Percentiles rank a stretch among this genome's conserved stretches.
Evolutionary conservation across 202 grass and related monocot genomes (phyloP).

Genomic region (Saccharum hybrid): DNA sequence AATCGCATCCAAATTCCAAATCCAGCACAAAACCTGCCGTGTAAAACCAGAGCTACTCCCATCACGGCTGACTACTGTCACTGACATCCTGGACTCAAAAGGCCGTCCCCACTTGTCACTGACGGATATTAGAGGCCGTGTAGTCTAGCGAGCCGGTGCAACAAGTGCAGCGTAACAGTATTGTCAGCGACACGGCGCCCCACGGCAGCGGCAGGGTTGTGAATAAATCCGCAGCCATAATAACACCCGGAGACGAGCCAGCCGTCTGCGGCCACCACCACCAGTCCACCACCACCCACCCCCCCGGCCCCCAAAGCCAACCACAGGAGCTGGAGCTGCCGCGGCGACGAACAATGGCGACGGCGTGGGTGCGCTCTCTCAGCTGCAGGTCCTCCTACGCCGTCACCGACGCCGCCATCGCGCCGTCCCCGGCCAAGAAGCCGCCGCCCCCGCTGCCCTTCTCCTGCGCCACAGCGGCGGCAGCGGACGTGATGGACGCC

Average conservation of each 20-base stretch:
- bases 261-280: conserved; percentile 28
- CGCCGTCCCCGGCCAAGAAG: conserved; percentile 45
- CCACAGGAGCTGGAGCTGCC: not conserved
- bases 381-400: conserved; percentile 61
- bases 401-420: conserved; percentile 47
- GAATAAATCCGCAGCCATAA: conserved; percentile 60
- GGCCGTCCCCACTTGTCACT: not conserved
- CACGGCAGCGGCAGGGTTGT: conserved; percentile 35
- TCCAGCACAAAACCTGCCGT: conserved; percentile 13
- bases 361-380: conserved; percentile 68
- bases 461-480: conserved; percentile 37
- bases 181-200: conserved; percentile 32
- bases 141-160: not conserved
- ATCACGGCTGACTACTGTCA: accelerated
- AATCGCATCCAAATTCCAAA: conserved; percentile 42
- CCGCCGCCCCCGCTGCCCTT: conserved; percentile 26
- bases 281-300: conserved; percentile 5
- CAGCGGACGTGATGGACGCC: conserved; percentile 47
- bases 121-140: too few species aligned
- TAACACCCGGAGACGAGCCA: conserved; percentile 65
- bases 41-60: not conserved
- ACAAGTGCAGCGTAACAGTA: not conserved
- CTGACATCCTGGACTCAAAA: not conserved
- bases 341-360: conserved; percentile 55
- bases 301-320: conserved; percentile 2